Percentiles rank a stretch among this genome's conserved stretches.
These are phyloP conservation scores for Rosa hybrid DNA, from an alignment of 331 rosid genomes.

Conservation along the genomic window DNA sequence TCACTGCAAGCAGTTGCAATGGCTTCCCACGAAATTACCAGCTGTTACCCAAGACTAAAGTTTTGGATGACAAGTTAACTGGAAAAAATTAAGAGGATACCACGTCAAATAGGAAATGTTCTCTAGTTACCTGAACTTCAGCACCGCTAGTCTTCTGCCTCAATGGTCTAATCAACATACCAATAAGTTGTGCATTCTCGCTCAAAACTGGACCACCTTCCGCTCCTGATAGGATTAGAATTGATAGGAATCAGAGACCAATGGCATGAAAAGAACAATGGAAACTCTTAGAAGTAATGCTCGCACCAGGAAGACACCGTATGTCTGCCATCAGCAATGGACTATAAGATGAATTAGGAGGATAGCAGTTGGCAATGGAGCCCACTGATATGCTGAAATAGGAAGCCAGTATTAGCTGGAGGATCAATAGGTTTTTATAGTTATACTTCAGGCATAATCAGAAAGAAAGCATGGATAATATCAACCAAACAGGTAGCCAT, in stretches of 20 bases:
- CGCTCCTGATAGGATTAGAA: slow-evolving; percentile 62
- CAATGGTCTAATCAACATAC: slow-evolving; percentile 80
- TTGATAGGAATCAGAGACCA: slow-evolving; percentile 41
- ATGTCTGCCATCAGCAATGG: slow-evolving; percentile 94
- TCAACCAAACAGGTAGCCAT: background rate
- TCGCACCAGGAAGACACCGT: slow-evolving; percentile 90
- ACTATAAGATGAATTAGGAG: slow-evolving; percentile 58
- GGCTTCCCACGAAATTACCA: slow-evolving; percentile 97
- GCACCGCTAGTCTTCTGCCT: slow-evolving; percentile 80
- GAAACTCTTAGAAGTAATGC: slow-evolving; percentile 41
- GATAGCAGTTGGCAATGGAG: slow-evolving; percentile 79
- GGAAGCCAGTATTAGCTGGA: slow-evolving; percentile 42
- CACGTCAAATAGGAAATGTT: slow-evolving; percentile 15
- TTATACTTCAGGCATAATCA: background rate
- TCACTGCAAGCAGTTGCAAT: slow-evolving; percentile 66
- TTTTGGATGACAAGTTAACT: slow-evolving; percentile 65
- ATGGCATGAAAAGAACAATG: slow-evolving; percentile 34
- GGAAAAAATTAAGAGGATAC: slow-evolving; percentile 26
- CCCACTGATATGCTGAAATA: slow-evolving; percentile 83
- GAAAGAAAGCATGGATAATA: background rate
- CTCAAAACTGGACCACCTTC: slow-evolving; percentile 92
- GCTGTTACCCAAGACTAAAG: slow-evolving; percentile 84
- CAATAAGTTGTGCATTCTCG: slow-evolving; percentile 59
- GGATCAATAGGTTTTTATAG: slow-evolving; percentile 23
- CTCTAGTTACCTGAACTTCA: slow-evolving; percentile 81